Evolutionary conservation across 257 asterid genomes (phyloP).

Genomic region (Jacaranda copaia): DNA sequence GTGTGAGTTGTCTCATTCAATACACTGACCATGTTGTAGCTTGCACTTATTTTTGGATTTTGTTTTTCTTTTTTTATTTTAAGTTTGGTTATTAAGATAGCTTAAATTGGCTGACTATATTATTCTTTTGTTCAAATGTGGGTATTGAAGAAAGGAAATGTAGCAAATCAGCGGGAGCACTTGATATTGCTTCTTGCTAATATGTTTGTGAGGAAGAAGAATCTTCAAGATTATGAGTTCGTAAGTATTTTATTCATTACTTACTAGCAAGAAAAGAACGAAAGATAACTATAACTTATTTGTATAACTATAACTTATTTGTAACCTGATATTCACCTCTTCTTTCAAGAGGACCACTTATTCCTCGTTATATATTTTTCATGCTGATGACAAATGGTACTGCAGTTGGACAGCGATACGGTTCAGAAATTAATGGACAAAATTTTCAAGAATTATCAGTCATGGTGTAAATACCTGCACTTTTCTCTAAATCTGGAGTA

Average conservation of each 20-base stretch:
- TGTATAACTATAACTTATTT: background rate
- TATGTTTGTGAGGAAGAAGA: constrained; percentile 81
- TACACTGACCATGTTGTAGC: constrained; percentile 6
- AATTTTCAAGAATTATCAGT: constrained; percentile 78
- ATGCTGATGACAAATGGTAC: constrained; percentile 29
- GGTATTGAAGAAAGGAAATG: constrained; percentile 90
- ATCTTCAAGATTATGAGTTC: constrained; percentile 55
- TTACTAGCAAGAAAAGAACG: constrained; percentile 29
- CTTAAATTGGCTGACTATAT: constrained; percentile 39
- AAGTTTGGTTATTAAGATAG: constrained; percentile 28
- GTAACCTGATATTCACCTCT: constrained; percentile 21
- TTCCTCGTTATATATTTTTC: constrained; percentile 24
- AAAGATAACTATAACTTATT: constrained; percentile 5
- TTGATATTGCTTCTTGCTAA: constrained; percentile 93
- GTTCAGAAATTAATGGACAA: constrained; percentile 72
- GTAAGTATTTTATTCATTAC: constrained; percentile 50
- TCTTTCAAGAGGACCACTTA: constrained; percentile 22
- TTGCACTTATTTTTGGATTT: background rate
- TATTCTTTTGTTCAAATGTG: constrained; percentile 38
- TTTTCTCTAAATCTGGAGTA: constrained; percentile 70
- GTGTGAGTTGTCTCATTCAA: background rate
- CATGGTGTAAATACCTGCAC: constrained; percentile 94
- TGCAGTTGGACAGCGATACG: constrained; percentile 77
- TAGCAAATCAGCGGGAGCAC: constrained; percentile 98
- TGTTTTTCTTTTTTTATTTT: background rate